Evolutionary conservation across 179 eudicot species (phyloP), one percentile per base, ranked within the genome.

Genomic region (Pouteria campechiana): DNA sequence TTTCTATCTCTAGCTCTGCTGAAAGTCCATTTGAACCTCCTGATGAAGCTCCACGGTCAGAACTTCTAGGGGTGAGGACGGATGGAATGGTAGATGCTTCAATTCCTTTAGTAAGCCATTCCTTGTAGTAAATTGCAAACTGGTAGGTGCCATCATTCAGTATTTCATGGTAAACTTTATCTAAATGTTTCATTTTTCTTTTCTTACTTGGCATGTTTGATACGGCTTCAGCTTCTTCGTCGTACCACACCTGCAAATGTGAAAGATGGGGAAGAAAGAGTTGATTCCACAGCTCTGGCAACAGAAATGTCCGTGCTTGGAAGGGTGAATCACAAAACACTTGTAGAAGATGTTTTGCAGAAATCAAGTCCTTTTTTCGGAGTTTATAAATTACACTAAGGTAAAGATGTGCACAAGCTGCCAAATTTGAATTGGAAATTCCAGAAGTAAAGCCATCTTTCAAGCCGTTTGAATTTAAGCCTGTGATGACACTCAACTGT

Each of bases 321-420:
- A 52, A 74, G 10, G 81, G 81, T 2, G 76, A 62, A 37, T 70
- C 70, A 25, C 81, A 69, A 44, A 69, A 70, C 6, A 70, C 73
- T 49, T 69, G 81, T 33, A 74, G 59, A 42, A 70, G 45, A 55
- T 74, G 76, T 43, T 66, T 74, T 36, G 81, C 70, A 16, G 81
- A 41, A 42, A 63, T 49, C 16, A 57, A 50, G 14, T 65, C 73
- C 46, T 74, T 74, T 40, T 63, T 70, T 50, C 63, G 76, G 37
- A 70, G 42, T 39, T 48, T 53, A 38, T 66, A 74, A 21, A 70
- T 57, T 37, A 74, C 65, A 52, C 73, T 52, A 24, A 70, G 52
- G 48, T 70, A 74, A 20, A 74, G 67, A 57, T 74, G 81, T 48
- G 74, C 81, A 52, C 74, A 66, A 17, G 76, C 70, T 5, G 76